phyloP scores from a whole-genome alignment of 2,329 filamentous ascomycete species.

The Botrytis byssoidea region DNA sequence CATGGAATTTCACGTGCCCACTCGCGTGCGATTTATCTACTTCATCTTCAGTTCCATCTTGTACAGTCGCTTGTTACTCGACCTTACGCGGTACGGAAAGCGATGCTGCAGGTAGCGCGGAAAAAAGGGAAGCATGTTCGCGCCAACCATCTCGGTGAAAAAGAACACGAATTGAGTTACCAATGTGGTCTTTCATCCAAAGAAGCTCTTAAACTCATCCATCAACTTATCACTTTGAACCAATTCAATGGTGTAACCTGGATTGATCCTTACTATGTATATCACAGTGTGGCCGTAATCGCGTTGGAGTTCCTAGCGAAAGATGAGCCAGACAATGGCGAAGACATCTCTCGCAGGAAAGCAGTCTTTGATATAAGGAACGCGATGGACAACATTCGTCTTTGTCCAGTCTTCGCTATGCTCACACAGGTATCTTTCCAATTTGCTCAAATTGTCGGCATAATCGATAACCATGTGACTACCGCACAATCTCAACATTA shows the following conservation, averaged over 20 bases:
- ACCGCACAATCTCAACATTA: not conserved
- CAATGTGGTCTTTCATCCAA: constrained; percentile 33
- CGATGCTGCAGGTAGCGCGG: constrained; percentile 33
- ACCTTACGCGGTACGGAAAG: constrained; percentile 36
- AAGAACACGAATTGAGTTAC: constrained; percentile 32
- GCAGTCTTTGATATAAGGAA: constrained; percentile 35
- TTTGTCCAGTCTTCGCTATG: constrained; percentile 36
- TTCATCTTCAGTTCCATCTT: constrained; percentile 37
- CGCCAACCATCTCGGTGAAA: constrained; percentile 32
- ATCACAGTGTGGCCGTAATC: constrained; percentile 36
- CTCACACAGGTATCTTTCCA: constrained; percentile 36
- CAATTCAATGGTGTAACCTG: constrained; percentile 36
- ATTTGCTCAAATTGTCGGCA: constrained; percentile 37
- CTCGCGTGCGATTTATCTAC: constrained; percentile 32
- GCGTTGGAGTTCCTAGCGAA: constrained; percentile 36
- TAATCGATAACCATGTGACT: constrained; percentile 30
- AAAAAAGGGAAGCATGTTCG: constrained; percentile 33
- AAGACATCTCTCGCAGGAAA: constrained; percentile 32
- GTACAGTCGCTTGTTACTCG: constrained; percentile 34
- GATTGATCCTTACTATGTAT: constrained; percentile 37
- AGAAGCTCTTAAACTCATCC: constrained; percentile 29
- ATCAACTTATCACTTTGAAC: constrained; percentile 30
- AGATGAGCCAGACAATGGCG: constrained; percentile 33
- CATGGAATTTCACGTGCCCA: constrained; percentile 28
- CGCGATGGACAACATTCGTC: constrained; percentile 31